phyloP scores from a whole-genome alignment of 1,284 basidiomycete genomes.

The Earliella scabrosa region DNA sequence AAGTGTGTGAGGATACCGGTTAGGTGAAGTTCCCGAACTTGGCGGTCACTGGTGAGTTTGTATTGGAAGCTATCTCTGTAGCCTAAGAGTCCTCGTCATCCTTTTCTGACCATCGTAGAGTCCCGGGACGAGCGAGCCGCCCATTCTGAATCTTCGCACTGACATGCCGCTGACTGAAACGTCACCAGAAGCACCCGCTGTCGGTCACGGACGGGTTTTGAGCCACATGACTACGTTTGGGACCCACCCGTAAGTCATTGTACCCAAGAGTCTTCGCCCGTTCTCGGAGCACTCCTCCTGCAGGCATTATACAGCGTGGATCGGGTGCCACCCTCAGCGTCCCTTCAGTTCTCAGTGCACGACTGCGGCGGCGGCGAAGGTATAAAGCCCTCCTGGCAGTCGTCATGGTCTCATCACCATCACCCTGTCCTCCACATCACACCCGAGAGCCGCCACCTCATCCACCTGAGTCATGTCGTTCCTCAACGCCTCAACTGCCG shows the following conservation, averaged over 20 bases:
- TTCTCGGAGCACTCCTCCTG: background rate
- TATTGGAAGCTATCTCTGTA: too few species aligned
- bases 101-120: background rate
- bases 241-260: background rate
- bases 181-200: background rate
- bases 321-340: too few species aligned
- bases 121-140: background rate
- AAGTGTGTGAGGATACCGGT: too few species aligned
- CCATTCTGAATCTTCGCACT: background rate
- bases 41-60: too few species aligned
- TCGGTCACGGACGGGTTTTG: background rate
- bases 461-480: too few species aligned
- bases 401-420: background rate
- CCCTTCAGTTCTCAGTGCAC: background rate
- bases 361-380: background rate
- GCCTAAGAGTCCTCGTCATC: background rate
- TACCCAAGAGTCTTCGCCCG: background rate
- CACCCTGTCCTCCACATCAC: background rate
- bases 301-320: too few species aligned
- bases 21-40: too few species aligned
- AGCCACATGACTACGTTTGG: background rate
- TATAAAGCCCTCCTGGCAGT: background rate
- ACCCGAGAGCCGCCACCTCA: background rate
- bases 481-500: constrained; percentile 18
- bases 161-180: too few species aligned